Percentiles rank a stretch among this genome's conserved stretches.
Evolutionary conservation across 2,329 filamentous ascomycete species (phyloP).

Genomic region (Fusarium mundagurra): DNA sequence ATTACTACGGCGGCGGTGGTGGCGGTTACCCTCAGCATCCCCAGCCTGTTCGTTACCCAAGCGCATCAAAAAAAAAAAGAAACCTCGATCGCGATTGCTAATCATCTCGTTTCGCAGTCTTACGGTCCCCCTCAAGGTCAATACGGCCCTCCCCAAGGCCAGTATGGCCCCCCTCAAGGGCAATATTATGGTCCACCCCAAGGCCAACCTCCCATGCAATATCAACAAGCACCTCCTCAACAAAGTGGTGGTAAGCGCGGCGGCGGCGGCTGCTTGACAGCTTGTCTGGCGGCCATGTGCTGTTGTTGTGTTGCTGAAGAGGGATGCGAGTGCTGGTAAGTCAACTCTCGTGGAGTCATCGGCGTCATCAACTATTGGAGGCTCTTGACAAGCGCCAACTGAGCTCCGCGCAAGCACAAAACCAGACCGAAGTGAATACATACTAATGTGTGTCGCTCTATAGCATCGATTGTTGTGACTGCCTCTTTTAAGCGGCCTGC

Average conservation of each 20-base stretch:
- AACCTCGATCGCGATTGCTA: conserved; percentile 14
- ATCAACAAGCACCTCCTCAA: conserved; percentile 52
- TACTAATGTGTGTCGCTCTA: conserved; percentile 1
- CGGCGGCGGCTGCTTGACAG: conserved; percentile 55
- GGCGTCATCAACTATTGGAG: conserved; percentile 13
- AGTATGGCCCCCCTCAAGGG: conserved; percentile 42
- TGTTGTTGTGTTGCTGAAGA: conserved; percentile 63
- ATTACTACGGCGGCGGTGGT: conserved; percentile 51
- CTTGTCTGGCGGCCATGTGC: conserved; percentile 60
- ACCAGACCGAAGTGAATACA: not conserved
- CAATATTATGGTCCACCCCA: conserved; percentile 48
- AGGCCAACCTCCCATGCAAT: conserved; percentile 56
- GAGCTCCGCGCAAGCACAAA: not conserved
- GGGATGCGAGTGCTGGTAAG: conserved; percentile 60
- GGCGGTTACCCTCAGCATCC: conserved; percentile 53
- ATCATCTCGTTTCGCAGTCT: conserved; percentile 33
- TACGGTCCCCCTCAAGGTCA: conserved; percentile 44
- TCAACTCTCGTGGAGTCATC: not conserved
- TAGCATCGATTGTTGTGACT: conserved; percentile 56
- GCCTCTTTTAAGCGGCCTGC: conserved; percentile 45
- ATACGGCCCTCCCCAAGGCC: conserved; percentile 46
- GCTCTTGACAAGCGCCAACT: not conserved
- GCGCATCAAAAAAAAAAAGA: not conserved
- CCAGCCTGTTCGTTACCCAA: conserved; percentile 48
- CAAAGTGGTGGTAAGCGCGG: conserved; percentile 49